phyloP scores from a whole-genome alignment of 2,329 filamentous ascomycete species.

The Alternaria novae-zelandiae region DNA sequence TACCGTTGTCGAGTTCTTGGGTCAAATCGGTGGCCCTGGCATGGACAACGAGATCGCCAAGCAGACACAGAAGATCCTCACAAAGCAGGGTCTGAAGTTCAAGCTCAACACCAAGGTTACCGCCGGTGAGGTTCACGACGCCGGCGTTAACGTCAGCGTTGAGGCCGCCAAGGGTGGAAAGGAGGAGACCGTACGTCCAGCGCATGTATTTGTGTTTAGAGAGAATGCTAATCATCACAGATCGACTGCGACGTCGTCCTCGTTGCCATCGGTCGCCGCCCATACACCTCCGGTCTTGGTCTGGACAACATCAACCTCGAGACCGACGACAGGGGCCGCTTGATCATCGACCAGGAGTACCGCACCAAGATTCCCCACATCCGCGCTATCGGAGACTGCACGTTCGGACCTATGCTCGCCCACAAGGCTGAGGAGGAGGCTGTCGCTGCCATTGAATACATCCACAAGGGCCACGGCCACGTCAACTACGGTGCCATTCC shows the following conservation, averaged over 20 bases:
- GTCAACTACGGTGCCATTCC: conserved; percentile 99
- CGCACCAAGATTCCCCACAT: conserved; percentile 98
- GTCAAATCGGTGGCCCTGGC: conserved; percentile 94
- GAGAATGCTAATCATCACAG: conserved; percentile 54
- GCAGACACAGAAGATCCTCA: conserved; percentile 86
- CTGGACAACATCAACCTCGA: conserved; percentile 94
- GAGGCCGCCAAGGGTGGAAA: conserved; percentile 97
- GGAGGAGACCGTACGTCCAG: conserved; percentile 75
- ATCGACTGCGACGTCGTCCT: conserved; percentile 95
- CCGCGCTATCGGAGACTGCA: conserved; percentile 93
- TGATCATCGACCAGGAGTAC: conserved; percentile 98
- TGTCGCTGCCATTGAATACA: conserved; percentile 93
- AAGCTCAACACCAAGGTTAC: conserved; percentile 96
- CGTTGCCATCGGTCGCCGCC: conserved; percentile 93
- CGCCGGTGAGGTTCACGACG: conserved; percentile 79
- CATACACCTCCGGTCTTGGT: conserved; percentile 89
- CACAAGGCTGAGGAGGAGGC: conserved; percentile 99
- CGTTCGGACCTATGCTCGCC: conserved; percentile 97
- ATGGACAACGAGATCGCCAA: conserved; percentile 97
- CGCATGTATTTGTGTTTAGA: neutral
- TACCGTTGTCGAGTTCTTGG: conserved; percentile 95
- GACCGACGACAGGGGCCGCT: conserved; percentile 88
- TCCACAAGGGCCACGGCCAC: conserved; percentile 96
- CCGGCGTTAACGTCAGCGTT: conserved; percentile 79
- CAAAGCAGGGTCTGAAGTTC: conserved; percentile 98